phyloP scores from a whole-genome alignment of 176 grass and related monocot species.

The Musa beccarii region DNA sequence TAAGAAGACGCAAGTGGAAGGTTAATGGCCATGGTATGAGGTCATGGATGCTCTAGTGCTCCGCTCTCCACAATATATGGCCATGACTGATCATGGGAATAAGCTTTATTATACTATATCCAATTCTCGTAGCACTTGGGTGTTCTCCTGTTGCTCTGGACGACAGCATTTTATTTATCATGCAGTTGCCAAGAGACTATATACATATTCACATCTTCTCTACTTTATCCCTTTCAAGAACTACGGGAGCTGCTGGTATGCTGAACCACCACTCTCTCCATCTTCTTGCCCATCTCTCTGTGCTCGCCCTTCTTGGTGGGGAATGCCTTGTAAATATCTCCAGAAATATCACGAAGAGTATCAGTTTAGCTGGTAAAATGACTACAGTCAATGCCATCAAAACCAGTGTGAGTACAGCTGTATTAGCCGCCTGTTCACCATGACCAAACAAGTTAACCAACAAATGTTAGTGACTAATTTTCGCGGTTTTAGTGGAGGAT shows the following conservation, averaged over 20 bases:
- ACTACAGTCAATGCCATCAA: slow-evolving; percentile 50
- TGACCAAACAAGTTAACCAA: neutral
- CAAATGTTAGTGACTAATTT: neutral
- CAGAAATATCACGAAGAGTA: slow-evolving; percentile 53
- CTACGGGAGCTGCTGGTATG: slow-evolving; percentile 89
- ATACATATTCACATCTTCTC: slow-evolving; percentile 2
- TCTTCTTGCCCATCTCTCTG: slow-evolving; percentile 66
- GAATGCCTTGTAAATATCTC: slow-evolving; percentile 73
- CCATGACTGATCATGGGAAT: neutral
- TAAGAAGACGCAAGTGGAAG: too few relatives aligned
- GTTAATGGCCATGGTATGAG: too few relatives aligned
- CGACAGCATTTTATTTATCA: neutral
- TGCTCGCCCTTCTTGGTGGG: slow-evolving; percentile 48
- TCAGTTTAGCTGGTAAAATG: slow-evolving; percentile 46
- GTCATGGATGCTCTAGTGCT: too few relatives aligned
- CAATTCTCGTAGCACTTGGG: neutral
- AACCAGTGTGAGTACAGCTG: slow-evolving; percentile 46
- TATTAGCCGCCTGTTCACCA: slow-evolving; percentile 51
- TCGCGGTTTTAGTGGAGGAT: too few relatives aligned
- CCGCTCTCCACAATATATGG: neutral
- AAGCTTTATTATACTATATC: neutral
- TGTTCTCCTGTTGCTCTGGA: neutral
- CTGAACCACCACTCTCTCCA: slow-evolving; percentile 97
- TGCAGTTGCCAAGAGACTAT: neutral
- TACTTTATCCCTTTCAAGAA: slow-evolving; percentile 41